A percentile compares a stretch with the other conserved stretches of the same genome.
Evolutionary conservation across 345 rosid genomes (phyloP).

Genomic region (Aquilaria yunnanensis): DNA sequence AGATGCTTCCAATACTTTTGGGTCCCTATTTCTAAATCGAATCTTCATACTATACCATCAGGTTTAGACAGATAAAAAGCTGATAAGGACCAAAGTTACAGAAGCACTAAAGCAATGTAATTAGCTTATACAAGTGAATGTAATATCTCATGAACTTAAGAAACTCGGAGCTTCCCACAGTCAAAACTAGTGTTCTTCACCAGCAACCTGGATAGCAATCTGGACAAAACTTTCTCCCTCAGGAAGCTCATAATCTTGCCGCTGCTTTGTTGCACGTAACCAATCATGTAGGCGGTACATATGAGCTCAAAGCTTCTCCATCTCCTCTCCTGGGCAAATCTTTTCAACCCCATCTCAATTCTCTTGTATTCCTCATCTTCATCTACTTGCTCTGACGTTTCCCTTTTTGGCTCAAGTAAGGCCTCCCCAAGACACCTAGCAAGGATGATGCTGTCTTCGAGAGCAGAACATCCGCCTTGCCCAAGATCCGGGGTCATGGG

Average conservation of each 20-base stretch:
- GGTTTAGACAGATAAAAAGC: too few species aligned
- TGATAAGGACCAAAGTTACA: too few species aligned
- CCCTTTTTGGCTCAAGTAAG: neutral
- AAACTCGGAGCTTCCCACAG: conserved; percentile 25
- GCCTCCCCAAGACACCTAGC: conserved; percentile 41
- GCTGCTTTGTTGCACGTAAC: conserved; percentile 20
- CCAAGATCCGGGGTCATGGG: conserved; percentile 48
- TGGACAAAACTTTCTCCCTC: conserved; percentile 16
- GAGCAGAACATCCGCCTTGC: conserved; percentile 37
- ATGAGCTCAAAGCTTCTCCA: conserved; percentile 43
- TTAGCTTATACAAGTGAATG: too few species aligned
- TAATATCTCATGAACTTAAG: neutral
- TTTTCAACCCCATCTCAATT: conserved; percentile 31
- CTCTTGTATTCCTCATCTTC: conserved; percentile 16
- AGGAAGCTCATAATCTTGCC: conserved; percentile 22
- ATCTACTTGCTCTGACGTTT: too few species aligned
- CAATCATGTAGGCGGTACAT: conserved; percentile 26
- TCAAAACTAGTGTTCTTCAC: conserved; percentile 19
- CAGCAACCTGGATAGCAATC: conserved; percentile 9
- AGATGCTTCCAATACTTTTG: too few species aligned
- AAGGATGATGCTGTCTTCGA: conserved; percentile 37
- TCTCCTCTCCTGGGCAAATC: conserved; percentile 31
- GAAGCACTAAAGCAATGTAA: too few species aligned
- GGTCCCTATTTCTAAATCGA: too few species aligned
- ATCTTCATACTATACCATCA: too few species aligned